Base-by-base conservation (phyloP, 2,329 filamentous ascomycete genomes). In the Parastagonospora avenae region DNA sequence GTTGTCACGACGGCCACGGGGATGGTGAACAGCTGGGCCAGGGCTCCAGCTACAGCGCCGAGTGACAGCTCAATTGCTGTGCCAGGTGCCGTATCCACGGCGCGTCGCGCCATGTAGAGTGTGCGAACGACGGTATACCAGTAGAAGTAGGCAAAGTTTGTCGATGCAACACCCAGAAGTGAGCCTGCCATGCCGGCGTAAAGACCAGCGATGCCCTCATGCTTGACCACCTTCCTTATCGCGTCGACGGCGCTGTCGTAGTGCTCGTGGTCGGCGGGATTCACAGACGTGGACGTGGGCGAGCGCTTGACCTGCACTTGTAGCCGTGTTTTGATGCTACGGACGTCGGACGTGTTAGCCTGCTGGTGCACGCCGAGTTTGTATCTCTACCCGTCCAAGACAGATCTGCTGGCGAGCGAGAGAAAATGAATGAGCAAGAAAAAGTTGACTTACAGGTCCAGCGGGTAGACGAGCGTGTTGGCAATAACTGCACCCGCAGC, bases 81-180 rank as follows among this genome's bases (percentile, higher is more conserved):
- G 15, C 90, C 87, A 2, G 92, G 91, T 24, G 87, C 71, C 60
- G 82, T 83, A 55, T 81, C 73, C 35, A 84, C 78, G 60, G 83
- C 83, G 61, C 77, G 77, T 19, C 80, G 81, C 14, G 78, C 76
- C 60, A 90, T 76, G 73, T 97, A 97, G 15, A 96, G 75, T 12
- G 85, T 85, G 57, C 94, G 86, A 29, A 97, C 91, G 27, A 94
- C 78, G 4, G 91, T 93, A 74, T 97, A 97, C 92, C 93, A 97
- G 79, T 99, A 99, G 74, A 99, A 99, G 78, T 99, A 99, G 66
- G 94, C 94, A 72, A 99, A 99, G 76, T 99, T 99, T 45, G 93
- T 97, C 24, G 92, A 97, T 1, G 92, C 93, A 31, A 99, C 94
- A 46, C 94, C 94, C 44, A 97, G 78, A 14, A 99, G 80, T 4